Conservation (phyloP, 495 filamentous ascomycete species). For the Hypoxylon trugodes region DNA sequence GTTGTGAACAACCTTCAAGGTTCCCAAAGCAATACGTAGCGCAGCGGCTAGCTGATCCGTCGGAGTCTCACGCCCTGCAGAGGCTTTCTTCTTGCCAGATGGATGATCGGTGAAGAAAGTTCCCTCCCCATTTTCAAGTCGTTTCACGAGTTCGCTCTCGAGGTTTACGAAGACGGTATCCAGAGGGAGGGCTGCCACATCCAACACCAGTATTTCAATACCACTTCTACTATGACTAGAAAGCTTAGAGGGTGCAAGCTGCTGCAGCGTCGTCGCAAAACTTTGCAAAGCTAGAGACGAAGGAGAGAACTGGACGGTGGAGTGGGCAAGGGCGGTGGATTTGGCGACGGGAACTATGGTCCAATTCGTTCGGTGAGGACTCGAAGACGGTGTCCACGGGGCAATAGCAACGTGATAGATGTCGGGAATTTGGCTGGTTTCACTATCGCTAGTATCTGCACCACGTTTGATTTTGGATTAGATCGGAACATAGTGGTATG, state of each 20-base stretch:
- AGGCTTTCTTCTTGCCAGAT: slow-evolving; percentile 38
- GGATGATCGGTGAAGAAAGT: slow-evolving; percentile 63
- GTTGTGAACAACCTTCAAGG: slow-evolving; percentile 77
- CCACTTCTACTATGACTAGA: slow-evolving; percentile 65
- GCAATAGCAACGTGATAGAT: slow-evolving; percentile 78
- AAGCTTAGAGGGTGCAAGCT: slow-evolving; percentile 68
- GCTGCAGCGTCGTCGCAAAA: slow-evolving; percentile 70
- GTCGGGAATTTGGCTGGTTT: slow-evolving; percentile 40
- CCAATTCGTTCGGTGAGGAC: slow-evolving; percentile 76
- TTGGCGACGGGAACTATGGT: slow-evolving; percentile 80
- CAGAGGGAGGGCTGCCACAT: slow-evolving; percentile 79
- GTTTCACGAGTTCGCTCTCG: slow-evolving; percentile 73
- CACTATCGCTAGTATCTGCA: slow-evolving; percentile 44
- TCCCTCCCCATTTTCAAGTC: slow-evolving; percentile 65
- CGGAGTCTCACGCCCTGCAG: slow-evolving; percentile 49
- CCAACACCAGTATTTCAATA: slow-evolving; percentile 82
- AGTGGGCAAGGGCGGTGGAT: slow-evolving; percentile 68
- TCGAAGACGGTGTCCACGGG: slow-evolving; percentile 73
- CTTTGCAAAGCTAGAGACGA: slow-evolving; percentile 79
- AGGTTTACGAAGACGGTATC: slow-evolving; percentile 86
- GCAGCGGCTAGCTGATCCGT: slow-evolving; percentile 77
- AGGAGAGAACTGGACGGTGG: slow-evolving; percentile 84
- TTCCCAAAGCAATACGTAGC: slow-evolving; percentile 75
- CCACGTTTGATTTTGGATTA: slow-evolving; percentile 21
- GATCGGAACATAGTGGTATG: slow-evolving; percentile 22